phyloP scores from a whole-genome alignment of 2,329 filamentous ascomycete genomes.

The Plenodomus biglobosus region DNA sequence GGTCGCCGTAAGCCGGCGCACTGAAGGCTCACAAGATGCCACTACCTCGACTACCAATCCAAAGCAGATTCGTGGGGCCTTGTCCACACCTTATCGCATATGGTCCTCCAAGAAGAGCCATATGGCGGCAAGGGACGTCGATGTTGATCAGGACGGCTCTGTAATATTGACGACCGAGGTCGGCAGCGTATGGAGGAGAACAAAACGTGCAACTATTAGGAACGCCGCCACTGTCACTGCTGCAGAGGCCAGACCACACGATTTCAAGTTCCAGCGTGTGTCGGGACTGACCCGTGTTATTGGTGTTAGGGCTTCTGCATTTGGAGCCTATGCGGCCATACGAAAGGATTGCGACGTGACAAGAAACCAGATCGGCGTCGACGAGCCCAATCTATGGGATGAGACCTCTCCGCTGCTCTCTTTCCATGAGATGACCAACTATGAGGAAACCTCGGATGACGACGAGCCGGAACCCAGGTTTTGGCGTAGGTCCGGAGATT shows the following conservation, averaged over 20 bases:
- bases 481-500: slow-evolving; percentile 52
- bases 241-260: slow-evolving; percentile 68
- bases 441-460: slow-evolving; percentile 47
- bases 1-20: slow-evolving; percentile 70
- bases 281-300: slow-evolving; percentile 83
- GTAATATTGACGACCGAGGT: slow-evolving; percentile 92
- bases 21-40: slow-evolving; percentile 59
- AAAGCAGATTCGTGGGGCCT: slow-evolving; percentile 79
- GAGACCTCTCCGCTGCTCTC: slow-evolving; percentile 71
- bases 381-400: slow-evolving; percentile 69
- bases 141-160: slow-evolving; percentile 87
- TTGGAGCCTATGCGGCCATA: slow-evolving; percentile 85
- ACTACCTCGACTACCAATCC: slow-evolving; percentile 86
- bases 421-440: slow-evolving; percentile 60
- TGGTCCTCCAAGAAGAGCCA: slow-evolving; percentile 87
- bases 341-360: slow-evolving; percentile 83
- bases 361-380: slow-evolving; percentile 67
- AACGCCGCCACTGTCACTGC: slow-evolving; percentile 56
- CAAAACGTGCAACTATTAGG: slow-evolving; percentile 80
- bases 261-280: slow-evolving; percentile 93
- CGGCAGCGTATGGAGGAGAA: slow-evolving; percentile 88
- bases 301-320: slow-evolving; percentile 82
- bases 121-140: slow-evolving; percentile 82
- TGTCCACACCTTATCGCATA: slow-evolving; percentile 76
- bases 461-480: slow-evolving; percentile 52